A percentile compares a stretch with the other conserved stretches of the same genome.
Conservation (phyloP, 805 yeast genomes). For the Pichia thaimueangensis region DNA sequence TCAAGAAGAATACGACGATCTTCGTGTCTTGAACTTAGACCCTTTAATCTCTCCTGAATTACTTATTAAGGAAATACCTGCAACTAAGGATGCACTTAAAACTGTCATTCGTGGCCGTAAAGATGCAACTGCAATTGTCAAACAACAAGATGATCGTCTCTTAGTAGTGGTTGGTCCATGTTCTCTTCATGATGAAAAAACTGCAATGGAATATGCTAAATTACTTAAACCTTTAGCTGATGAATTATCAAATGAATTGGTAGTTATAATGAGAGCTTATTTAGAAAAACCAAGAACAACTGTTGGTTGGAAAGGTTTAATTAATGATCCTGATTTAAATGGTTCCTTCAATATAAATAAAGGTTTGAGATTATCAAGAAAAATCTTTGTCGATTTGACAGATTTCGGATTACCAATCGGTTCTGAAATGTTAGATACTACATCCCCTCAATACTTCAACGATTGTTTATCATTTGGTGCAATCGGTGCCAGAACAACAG, state of each 20-base stretch:
- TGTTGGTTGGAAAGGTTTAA: slow-evolving; percentile 98
- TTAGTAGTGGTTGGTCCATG: slow-evolving; percentile 94
- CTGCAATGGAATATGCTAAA: slow-evolving; percentile 83
- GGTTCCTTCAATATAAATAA: slow-evolving; percentile 90
- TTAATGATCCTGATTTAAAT: slow-evolving; percentile 94
- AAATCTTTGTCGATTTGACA: slow-evolving; percentile 77
- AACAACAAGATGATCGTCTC: slow-evolving; percentile 74
- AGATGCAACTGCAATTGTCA: slow-evolving; percentile 68
- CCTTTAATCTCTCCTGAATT: slow-evolving; percentile 92
- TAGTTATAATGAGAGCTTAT: slow-evolving; percentile 93
- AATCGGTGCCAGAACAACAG: slow-evolving; percentile 98
- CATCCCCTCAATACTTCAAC: slow-evolving; percentile 90
- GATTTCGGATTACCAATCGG: slow-evolving; percentile 83
- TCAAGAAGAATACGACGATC: slow-evolving; percentile 67
- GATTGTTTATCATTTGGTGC: slow-evolving; percentile 94
- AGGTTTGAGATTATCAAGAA: slow-evolving; percentile 83
- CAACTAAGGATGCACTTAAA: slow-evolving; percentile 44
- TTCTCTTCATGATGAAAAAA: slow-evolving; percentile 85
- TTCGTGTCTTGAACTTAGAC: slow-evolving; percentile 80
- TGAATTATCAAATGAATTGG: slow-evolving; percentile 68
- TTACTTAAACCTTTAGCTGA: slow-evolving; percentile 61
- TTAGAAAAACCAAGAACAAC: slow-evolving; percentile 98
- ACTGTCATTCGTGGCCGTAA: slow-evolving; percentile 73
- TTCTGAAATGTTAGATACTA: slow-evolving; percentile 96
- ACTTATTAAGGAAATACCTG: slow-evolving; percentile 78